These are phyloP conservation scores for Tritrichomonas foetus DNA, from an alignment of 208 protist species.

Conservation along the genomic window DNA sequence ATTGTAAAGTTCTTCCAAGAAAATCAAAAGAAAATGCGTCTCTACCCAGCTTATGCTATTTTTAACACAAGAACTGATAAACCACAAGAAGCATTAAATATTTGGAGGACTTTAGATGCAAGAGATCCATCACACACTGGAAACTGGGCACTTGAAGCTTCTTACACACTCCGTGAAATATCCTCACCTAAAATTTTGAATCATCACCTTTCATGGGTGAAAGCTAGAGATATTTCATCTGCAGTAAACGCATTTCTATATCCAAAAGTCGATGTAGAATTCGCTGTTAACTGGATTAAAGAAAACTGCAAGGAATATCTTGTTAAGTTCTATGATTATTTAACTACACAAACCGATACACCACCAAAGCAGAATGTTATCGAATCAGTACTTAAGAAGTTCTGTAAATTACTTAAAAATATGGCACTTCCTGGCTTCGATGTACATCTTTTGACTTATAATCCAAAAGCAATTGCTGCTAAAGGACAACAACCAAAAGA, in stretches of 20 bases:
- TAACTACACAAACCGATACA: not conserved
- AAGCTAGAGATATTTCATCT: too few species aligned
- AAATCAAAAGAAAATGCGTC: not conserved
- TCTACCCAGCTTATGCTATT: conserved; percentile 16
- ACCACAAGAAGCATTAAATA: not conserved
- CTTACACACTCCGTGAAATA: not conserved
- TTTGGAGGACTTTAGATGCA: not conserved
- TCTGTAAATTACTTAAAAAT: not conserved
- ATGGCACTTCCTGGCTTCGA: not conserved
- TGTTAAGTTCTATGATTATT: conserved; percentile 1
- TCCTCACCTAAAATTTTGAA: not conserved
- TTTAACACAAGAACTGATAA: not conserved
- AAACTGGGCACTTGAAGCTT: not conserved
- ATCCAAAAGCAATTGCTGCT: not conserved
- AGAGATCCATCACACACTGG: not conserved
- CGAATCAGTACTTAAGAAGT: not conserved
- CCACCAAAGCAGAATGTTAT: not conserved
- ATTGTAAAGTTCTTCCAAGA: not conserved
- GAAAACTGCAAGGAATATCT: not conserved
- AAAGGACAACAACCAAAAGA: not conserved
- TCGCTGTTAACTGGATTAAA: not conserved
- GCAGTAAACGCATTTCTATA: conserved; percentile 17
- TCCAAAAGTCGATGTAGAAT: not conserved
- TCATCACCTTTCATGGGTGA: not conserved
- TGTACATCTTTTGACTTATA: not conserved